Percentiles rank a stretch among this genome's conserved stretches.
phyloP scores from a whole-genome alignment of 805 yeast species.

The Suhomyces vadensis region DNA sequence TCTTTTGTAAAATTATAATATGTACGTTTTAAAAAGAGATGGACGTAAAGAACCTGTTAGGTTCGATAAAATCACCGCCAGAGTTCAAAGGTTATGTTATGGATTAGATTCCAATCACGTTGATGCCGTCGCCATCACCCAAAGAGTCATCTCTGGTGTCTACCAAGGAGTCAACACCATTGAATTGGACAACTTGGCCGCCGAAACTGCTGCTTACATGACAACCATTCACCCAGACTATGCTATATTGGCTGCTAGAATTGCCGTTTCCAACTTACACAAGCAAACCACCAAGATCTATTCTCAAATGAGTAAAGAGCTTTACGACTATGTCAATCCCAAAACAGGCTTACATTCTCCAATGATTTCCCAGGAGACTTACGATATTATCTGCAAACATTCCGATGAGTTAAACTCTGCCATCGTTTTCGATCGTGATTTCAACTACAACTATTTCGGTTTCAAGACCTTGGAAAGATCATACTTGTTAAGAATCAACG shows the following conservation, averaged over 20 bases:
- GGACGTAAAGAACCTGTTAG: slow-evolving; percentile 94
- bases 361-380: slow-evolving; percentile 45
- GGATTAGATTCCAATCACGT: slow-evolving; percentile 90
- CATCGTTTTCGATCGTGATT: slow-evolving; percentile 50
- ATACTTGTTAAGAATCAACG: slow-evolving; percentile 53
- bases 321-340: slow-evolving; percentile 80
- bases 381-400: slow-evolving; percentile 36
- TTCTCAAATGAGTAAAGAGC: slow-evolving; percentile 70
- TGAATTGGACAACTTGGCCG: slow-evolving; percentile 69
- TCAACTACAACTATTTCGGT: slow-evolving; percentile 58
- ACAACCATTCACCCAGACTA: slow-evolving; percentile 98
- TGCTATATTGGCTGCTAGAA: slow-evolving; percentile 91
- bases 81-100: slow-evolving; percentile 87
- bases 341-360: slow-evolving; percentile 60
- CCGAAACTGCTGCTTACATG: slow-evolving; percentile 97
- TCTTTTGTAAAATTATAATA: slow-evolving; percentile 23
- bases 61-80: slow-evolving; percentile 94
- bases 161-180: slow-evolving; percentile 96
- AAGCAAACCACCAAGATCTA: slow-evolving; percentile 89
- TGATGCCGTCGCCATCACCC: slow-evolving; percentile 95
- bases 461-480: slow-evolving; percentile 63
- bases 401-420: slow-evolving; percentile 48
- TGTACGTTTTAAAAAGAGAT: slow-evolving; percentile 90
- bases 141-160: slow-evolving; percentile 92
- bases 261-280: slow-evolving; percentile 91